Conservation (phyloP, 2,329 filamentous ascomycete genomes). For the Ceratocystiopsis sp. region DNA sequence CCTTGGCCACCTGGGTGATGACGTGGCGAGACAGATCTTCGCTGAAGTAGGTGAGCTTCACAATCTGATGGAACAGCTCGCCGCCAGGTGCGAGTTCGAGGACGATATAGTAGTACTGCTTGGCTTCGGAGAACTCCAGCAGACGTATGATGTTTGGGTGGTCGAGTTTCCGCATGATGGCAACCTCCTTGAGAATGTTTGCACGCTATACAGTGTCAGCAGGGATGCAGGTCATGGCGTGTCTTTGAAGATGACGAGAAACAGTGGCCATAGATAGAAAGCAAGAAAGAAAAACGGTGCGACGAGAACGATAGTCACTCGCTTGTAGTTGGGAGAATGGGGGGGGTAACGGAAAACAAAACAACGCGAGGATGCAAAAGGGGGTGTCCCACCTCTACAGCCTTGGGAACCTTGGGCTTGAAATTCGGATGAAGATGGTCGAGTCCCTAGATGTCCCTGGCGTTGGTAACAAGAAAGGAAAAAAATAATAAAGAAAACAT, state of each 20-base stretch:
- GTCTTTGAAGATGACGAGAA: too few relatives aligned
- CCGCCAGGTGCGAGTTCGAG: constrained; percentile 89
- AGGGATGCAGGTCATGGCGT: too few relatives aligned
- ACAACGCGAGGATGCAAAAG: constrained; percentile 18
- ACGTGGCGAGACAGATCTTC: constrained; percentile 90
- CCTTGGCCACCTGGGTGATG: constrained; percentile 87
- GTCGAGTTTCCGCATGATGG: constrained; percentile 94
- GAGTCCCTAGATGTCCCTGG: constrained; percentile 51
- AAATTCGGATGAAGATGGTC: constrained; percentile 92
- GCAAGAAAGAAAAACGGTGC: constrained; percentile 1
- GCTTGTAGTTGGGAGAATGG: too few relatives aligned
- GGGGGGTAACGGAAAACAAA: too few relatives aligned
- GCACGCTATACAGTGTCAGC: constrained; percentile 45
- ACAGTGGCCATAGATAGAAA: too few relatives aligned
- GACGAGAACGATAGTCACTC: background rate
- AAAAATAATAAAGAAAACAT: constrained; percentile 13
- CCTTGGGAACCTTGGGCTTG: constrained; percentile 74
- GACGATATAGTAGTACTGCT: constrained; percentile 94
- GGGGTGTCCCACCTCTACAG: constrained; percentile 64
- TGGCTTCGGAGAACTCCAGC: constrained; percentile 82
- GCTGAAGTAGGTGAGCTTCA: constrained; percentile 95
- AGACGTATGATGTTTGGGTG: constrained; percentile 93
- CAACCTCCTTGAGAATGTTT: constrained; percentile 95
- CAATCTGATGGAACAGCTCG: constrained; percentile 96
- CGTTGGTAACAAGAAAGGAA: constrained; percentile 33